These are phyloP conservation scores for Coemansia javaensis DNA, from an alignment of 192 early-diverging fungal species.

Conservation along the genomic window DNA sequence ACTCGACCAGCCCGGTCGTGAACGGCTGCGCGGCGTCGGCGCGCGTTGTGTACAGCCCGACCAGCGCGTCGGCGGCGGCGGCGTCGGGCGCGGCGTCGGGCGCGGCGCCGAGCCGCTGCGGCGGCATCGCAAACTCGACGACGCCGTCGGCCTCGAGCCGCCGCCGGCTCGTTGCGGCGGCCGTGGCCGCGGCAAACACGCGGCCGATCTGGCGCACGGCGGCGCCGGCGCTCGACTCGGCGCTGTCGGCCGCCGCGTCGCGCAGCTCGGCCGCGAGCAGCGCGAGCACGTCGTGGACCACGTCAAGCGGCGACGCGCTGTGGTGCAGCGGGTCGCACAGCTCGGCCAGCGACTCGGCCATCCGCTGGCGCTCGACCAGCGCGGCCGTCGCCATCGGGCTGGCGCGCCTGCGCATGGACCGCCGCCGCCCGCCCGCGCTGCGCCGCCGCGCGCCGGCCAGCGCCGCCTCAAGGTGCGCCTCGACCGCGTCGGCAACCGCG, in stretches of 20 bases:
- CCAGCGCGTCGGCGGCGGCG: constrained; percentile 8
- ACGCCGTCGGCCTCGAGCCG: constrained; percentile 9
- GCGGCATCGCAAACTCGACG: constrained; percentile 16
- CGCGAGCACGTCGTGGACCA: constrained; percentile 8
- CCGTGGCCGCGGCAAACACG: constrained; percentile 3
- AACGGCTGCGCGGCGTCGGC: constrained; percentile 33
- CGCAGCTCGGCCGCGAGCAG: constrained; percentile 16
- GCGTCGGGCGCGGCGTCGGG: background rate
- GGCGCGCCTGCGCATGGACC: constrained; percentile 11
- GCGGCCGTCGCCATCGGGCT: constrained; percentile 13
- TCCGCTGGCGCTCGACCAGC: constrained; percentile 9
- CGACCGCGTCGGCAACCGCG: constrained; percentile 12
- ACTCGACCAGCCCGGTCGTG: constrained; percentile 32
- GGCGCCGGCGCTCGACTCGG: background rate
- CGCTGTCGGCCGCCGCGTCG: constrained; percentile 4
- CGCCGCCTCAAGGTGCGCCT: constrained; percentile 10
- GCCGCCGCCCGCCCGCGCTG: background rate
- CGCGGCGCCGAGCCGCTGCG: background rate
- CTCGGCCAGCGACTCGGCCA: constrained; percentile 8
- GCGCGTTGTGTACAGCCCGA: constrained; percentile 15
- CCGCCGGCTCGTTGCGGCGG: background rate
- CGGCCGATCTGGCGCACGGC: constrained; percentile 2
- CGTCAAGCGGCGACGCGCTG: background rate
- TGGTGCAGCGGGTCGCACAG: constrained; percentile 5
- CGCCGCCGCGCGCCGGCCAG: background rate